Conservation (phyloP, 495 filamentous ascomycete genomes). For the Hyaloscypha bicolor region DNA sequence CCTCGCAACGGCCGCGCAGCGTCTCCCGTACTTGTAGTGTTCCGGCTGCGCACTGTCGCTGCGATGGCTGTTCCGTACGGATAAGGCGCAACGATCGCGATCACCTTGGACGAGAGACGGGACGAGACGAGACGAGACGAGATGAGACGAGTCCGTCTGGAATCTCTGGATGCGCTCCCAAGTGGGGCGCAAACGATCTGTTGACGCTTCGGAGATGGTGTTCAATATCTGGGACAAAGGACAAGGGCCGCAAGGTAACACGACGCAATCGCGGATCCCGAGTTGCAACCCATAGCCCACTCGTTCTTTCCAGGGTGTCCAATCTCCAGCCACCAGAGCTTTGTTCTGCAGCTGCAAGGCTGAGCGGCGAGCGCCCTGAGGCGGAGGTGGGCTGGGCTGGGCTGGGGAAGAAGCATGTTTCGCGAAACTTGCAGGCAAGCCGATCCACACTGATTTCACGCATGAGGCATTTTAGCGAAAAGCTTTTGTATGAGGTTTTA, state of each 20-base stretch:
- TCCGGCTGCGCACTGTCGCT: background rate
- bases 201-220: background rate
- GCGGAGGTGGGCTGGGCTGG: background rate
- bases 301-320: background rate
- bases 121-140: no score
- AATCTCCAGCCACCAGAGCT: background rate
- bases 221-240: background rate
- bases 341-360: background rate
- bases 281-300: background rate
- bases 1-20: no score
- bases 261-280: slow-evolving; percentile 13
- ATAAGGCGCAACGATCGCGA: background rate
- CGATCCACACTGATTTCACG: background rate
- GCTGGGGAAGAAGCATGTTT: background rate
- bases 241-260: background rate
- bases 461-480: background rate
- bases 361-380: background rate
- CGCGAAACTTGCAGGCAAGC: background rate
- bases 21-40: background rate
- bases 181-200: background rate
- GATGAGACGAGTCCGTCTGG: background rate
- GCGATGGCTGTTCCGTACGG: background rate
- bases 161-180: background rate
- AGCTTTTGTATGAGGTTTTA: background rate
- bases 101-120: no score